Conservation (phyloP, 345 rosid genomes). For the Brassica juncea region DNA sequence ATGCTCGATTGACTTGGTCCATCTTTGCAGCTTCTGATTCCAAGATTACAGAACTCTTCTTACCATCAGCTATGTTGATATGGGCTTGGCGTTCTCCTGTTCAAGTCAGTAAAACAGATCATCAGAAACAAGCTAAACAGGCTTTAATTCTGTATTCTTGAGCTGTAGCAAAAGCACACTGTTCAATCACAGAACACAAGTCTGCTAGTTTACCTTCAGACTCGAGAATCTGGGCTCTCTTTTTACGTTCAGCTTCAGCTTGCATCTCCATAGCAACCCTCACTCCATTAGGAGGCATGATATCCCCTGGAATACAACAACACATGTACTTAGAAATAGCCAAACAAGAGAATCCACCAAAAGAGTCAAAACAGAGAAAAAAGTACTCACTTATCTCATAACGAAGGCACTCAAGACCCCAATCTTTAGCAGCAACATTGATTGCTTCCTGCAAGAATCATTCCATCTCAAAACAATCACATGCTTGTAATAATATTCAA, state of each 20-base stretch:
- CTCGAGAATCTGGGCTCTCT: slow-evolving; percentile 88
- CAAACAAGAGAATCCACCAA: background rate
- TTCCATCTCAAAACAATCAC: background rate
- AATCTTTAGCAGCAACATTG: slow-evolving; percentile 84
- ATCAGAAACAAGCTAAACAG: slow-evolving; percentile 3
- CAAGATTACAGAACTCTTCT: slow-evolving; percentile 67
- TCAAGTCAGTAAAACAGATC: background rate
- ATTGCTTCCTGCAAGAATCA: slow-evolving; percentile 68
- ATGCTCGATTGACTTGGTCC: slow-evolving; percentile 73
- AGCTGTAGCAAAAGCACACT: background rate
- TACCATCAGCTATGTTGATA: slow-evolving; percentile 83
- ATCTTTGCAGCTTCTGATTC: slow-evolving; percentile 71
- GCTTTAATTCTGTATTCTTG: background rate
- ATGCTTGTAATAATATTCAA: background rate
- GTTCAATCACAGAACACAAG: background rate
- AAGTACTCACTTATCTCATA: slow-evolving; percentile 82
- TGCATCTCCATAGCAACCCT: slow-evolving; percentile 99
- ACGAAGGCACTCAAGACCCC: slow-evolving; percentile 95
- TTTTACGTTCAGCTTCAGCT: slow-evolving; percentile 97
- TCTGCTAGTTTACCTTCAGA: slow-evolving; percentile 59
- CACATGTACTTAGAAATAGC: slow-evolving; percentile 10
- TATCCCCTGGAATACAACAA: slow-evolving; percentile 67
- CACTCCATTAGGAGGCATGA: slow-evolving; percentile 92
- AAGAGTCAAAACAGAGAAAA: background rate
- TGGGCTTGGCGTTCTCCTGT: slow-evolving; percentile 47